Percentiles rank a stretch among this genome's conserved stretches.
These are phyloP conservation scores for Saksenaea oblongispora DNA, from an alignment of 371 early-diverging fungal genomes.

Conservation along the genomic window DNA sequence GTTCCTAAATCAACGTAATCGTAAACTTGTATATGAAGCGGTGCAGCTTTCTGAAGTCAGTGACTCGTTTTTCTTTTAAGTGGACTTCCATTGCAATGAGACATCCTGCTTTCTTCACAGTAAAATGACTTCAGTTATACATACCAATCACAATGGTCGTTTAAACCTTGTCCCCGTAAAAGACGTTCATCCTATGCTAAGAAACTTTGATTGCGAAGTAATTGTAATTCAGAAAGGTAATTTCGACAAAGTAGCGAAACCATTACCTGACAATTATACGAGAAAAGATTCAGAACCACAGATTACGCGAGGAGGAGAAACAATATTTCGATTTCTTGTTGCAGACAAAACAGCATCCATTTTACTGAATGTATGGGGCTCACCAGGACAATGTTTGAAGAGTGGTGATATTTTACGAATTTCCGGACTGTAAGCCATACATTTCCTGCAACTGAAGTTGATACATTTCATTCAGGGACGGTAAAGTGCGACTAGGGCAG, in stretches of 20 bases:
- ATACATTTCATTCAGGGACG: conserved; percentile 13
- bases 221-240: conserved; percentile 58
- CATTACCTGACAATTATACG: neutral
- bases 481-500: conserved; percentile 24
- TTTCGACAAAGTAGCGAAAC: neutral
- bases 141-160: too few species aligned
- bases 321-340: conserved; percentile 51
- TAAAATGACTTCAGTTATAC: too few species aligned
- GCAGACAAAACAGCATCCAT: conserved; percentile 60
- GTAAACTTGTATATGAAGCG: too few species aligned
- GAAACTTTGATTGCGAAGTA: conserved; percentile 57
- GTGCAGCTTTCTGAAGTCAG: too few species aligned
- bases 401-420: conserved; percentile 60
- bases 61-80: too few species aligned
- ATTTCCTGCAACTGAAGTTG: too few species aligned
- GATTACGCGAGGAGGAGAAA: conserved; percentile 47
- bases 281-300: conserved; percentile 31
- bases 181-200: conserved; percentile 49
- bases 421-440: conserved; percentile 45
- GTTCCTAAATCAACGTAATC: too few species aligned
- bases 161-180: conserved; percentile 14
- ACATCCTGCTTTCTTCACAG: too few species aligned
- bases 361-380: conserved; percentile 54
- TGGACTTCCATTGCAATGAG: too few species aligned
- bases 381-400: conserved; percentile 40